Conservation (phyloP, 768 basidiomycete genomes). For the Mycena galopus region DNA sequence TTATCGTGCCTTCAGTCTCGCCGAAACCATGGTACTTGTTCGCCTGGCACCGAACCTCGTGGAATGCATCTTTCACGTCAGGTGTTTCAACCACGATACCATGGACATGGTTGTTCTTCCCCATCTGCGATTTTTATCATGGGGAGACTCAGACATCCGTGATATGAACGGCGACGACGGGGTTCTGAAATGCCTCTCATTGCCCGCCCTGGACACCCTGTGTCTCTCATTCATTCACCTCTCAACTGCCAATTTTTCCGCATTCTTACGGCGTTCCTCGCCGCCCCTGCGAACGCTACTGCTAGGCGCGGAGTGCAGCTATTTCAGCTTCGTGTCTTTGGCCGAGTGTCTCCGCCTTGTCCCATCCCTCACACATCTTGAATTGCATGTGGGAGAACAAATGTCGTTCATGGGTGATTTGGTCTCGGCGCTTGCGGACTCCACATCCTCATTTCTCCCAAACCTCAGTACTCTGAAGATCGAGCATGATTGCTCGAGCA, state of each 20-base stretch:
- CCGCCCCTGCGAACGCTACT: background rate
- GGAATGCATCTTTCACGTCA: background rate
- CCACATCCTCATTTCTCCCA: background rate
- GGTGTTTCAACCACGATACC: too few species aligned
- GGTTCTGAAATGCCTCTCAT: background rate
- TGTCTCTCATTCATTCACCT: background rate
- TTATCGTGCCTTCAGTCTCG: background rate
- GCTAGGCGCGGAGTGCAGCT: background rate
- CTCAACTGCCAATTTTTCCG: too few species aligned
- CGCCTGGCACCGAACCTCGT: background rate
- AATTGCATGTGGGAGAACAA: background rate
- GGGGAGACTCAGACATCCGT: background rate
- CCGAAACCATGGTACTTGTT: background rate
- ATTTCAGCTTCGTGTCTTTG: background rate
- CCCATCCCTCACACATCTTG: background rate
- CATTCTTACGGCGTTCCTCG: background rate
- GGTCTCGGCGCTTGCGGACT: background rate
- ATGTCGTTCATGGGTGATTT: background rate
- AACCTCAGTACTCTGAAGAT: background rate
- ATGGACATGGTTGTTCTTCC: background rate
- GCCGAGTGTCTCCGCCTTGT: background rate
- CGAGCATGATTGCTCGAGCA: too few species aligned
- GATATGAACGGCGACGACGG: background rate
- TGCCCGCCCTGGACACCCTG: background rate
- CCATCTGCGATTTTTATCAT: background rate